Base-by-base conservation (phyloP, 164 flowering plant genomes). In the Magnolia kwangsiensis region DNA sequence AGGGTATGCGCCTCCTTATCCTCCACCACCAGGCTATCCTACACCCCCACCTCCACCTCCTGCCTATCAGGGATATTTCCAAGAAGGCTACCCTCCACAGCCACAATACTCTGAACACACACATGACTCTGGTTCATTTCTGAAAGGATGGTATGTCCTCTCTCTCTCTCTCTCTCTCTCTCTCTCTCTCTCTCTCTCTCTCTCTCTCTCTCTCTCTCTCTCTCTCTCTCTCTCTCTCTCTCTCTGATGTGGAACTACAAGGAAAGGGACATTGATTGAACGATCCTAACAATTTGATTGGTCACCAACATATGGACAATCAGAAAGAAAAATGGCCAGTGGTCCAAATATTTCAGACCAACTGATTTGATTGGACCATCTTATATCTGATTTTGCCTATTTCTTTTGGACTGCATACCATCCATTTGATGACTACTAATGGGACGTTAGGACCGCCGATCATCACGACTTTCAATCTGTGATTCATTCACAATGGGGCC, bases 111-210 rank as follows among this genome's bases (percentile, higher is more conserved):
- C 61, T 55, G 11, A 55, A 55, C 16, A 55, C 18, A 16, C 61
- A 55, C 0, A 55, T 55, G 61, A 16, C 18, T 55, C 16, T 55
- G 61, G 18, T 16, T 55, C 65, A 55, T 55, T 55, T 55, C 18
- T 55, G 3, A 55, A 55, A 55, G 61, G 61, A 55, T 31, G 71
- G 71, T 67, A 67, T 13, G n/a, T 13, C 11, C 67, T 21, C 68
- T 65, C 68, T 23, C 68, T 65, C 68, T 20, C 29, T 37, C 50
- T 37, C 61, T 49, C 73, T n/a, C 55, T 50, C 58, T 50, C 73
- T 71, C 73, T 72, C 63, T 72, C 61, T 72, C 74, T 50, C 74
- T 71, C 70, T 67, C 70, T 67, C 70, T 67, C 70, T 67, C 70
- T n/a, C n/a, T n/a, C 67, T 21, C 68, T 65, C 68, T 23, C 68